Evolutionary conservation across 2,329 filamentous ascomycete genomes (phyloP).

Genomic region (Penicillium olsonii): DNA sequence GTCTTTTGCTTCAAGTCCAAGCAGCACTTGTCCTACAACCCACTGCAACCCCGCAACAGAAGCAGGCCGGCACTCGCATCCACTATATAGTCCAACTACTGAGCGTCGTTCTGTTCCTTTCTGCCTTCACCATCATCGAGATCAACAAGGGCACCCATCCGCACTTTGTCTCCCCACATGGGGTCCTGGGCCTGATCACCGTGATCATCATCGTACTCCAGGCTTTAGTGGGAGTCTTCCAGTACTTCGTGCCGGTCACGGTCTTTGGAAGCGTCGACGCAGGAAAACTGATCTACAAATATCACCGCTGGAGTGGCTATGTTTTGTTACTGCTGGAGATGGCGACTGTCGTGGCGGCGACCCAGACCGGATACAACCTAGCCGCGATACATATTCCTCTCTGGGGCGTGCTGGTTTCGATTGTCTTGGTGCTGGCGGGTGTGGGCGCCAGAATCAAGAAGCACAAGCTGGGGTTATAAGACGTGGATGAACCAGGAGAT

Average conservation of each 20-base stretch:
- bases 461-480: conserved; percentile 68
- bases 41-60: conserved; percentile 75
- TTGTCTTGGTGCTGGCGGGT: conserved; percentile 68
- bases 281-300: conserved; percentile 86
- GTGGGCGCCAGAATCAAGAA: conserved; percentile 77
- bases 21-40: conserved; percentile 85
- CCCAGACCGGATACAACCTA: conserved; percentile 72
- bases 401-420: conserved; percentile 72
- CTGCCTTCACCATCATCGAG: conserved; percentile 49
- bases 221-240: conserved; percentile 75
- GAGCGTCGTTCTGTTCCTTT: conserved; percentile 44
- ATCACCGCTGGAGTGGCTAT: conserved; percentile 80
- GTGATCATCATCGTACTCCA: conserved; percentile 72
- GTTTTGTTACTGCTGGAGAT: conserved; percentile 68
- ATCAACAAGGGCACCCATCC: conserved; percentile 78
- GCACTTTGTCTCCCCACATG: conserved; percentile 74
- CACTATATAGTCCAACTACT: conserved; percentile 71
- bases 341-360: conserved; percentile 73
- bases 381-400: conserved; percentile 69
- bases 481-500: not conserved
- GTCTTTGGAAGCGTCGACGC: conserved; percentile 77
- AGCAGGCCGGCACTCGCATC: conserved; percentile 60
- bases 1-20: conserved; percentile 74
- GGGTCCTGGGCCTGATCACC: conserved; percentile 76
- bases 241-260: conserved; percentile 69